Evolutionary conservation across 176 grass and related monocot genomes (phyloP), one percentile per base, ranked within the genome.

Genomic region (Cenchrus purpureus): DNA sequence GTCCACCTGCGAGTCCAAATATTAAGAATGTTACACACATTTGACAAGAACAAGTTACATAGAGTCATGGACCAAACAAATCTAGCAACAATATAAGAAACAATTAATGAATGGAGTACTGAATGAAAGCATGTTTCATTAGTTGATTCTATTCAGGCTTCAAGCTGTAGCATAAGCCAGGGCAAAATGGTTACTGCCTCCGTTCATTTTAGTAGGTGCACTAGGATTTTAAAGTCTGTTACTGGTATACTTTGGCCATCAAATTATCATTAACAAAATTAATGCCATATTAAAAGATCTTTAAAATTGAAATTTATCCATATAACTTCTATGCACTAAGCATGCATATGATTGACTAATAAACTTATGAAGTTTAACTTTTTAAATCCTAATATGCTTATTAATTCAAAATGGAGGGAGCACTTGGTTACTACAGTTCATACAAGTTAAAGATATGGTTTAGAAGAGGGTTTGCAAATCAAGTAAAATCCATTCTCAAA

Each of bases 1-100:
- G 94, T 83, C 94, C 94, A 87, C 94, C 94, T 95, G 86, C 51
- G 25, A 76, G 46, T 85, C 65, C 85, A 83, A 86, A 86, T 25
- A 71, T 71, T 29, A 92, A 44, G 6, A 88, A 45, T 13, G 57
- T 17, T 55, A 40, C 11, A 34, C 32, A 74, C 37, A 71, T 54
- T 50, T 45, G 29, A 46, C n/a, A 74, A 12, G 28, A 66, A 86
- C 15, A 78, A 68, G 25, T 71, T 79, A 90, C 12, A 85, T 40
- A 40, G 37, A 40, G 37, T 40, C 37, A 40, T 57, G 58, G 55
- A 72, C 16, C 60, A 72, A 82, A 85, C 10, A 76, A 11, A 86
- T 86, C 14, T 63, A 53, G 29, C 29, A 29, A 64, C 58, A 87
- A 54, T 15, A 54, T 40, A 40, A 40, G 15, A 15, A 13, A 81